A percentile compares a stretch with the other conserved stretches of the same genome.
Conservation (phyloP, 176 grass and related monocot genomes). For the Avena insularis region DNA sequence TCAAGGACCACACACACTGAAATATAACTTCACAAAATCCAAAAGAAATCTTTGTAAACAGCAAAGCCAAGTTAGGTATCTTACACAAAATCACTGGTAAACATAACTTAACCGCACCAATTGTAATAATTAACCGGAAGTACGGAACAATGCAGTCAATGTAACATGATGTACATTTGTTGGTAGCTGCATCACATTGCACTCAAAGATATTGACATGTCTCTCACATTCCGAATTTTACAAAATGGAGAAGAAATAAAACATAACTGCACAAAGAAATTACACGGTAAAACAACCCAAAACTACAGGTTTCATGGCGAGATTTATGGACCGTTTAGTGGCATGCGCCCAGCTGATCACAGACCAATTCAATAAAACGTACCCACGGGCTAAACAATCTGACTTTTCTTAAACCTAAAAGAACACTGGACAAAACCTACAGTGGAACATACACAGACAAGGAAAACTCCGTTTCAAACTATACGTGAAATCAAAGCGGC, state of each 20-base stretch:
- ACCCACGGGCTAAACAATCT: constrained; percentile 4
- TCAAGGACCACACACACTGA: background rate
- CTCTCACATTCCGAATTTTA: background rate
- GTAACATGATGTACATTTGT: background rate
- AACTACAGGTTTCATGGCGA: background rate
- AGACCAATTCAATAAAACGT: background rate
- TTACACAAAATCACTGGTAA: background rate
- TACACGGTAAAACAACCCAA: background rate
- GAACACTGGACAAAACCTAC: background rate
- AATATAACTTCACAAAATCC: background rate
- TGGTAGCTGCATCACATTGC: background rate
- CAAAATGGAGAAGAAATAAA: background rate
- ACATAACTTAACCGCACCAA: background rate
- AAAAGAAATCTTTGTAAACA: background rate
- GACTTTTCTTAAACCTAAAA: background rate
- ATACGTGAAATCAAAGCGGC: background rate
- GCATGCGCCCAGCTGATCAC: background rate
- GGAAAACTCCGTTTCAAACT: background rate
- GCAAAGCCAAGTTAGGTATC: background rate
- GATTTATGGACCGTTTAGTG: background rate
- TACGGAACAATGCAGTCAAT: background rate
- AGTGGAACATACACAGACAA: background rate
- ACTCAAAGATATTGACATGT: background rate
- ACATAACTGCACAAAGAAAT: background rate
- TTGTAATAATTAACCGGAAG: background rate